Conservation (phyloP, 441 rosid species). For the Cnidoscolus chayamansa region DNA sequence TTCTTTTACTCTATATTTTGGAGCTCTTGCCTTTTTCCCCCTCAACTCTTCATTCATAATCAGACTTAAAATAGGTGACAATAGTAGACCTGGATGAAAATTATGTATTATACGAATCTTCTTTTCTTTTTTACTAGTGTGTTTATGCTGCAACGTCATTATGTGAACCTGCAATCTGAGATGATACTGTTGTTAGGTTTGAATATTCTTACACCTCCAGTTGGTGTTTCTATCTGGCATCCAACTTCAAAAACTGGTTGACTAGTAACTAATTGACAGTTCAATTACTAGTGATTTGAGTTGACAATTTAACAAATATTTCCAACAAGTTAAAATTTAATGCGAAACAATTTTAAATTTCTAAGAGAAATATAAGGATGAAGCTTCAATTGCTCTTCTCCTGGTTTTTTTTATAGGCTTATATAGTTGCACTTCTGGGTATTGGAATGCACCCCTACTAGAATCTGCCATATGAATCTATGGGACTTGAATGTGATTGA, state of each 20-base stretch:
- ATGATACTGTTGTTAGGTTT: background rate
- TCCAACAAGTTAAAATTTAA: background rate
- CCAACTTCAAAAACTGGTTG: background rate
- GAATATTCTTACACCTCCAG: background rate
- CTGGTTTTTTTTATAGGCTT: background rate
- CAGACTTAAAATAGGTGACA: background rate
- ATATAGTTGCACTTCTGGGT: background rate
- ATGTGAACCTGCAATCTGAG: background rate
- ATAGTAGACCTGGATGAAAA: background rate
- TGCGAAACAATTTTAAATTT: background rate
- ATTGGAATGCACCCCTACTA: background rate
- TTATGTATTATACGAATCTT: background rate
- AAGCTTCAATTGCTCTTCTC: background rate
- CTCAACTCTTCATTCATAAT: background rate
- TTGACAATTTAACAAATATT: background rate
- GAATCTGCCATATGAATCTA: background rate
- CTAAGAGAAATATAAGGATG: background rate
- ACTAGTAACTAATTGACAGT: background rate
- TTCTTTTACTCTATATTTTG: background rate
- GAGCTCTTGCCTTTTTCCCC: conserved; percentile 6
- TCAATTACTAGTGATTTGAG: background rate
- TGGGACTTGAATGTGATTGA: background rate
- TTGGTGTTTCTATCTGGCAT: background rate
- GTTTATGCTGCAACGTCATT: background rate
- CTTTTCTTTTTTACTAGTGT: no score